Evolutionary conservation across 192 early-diverging fungal species (phyloP), one percentile per base, ranked within the genome.

Genomic region (Rhizophagus sp.): DNA sequence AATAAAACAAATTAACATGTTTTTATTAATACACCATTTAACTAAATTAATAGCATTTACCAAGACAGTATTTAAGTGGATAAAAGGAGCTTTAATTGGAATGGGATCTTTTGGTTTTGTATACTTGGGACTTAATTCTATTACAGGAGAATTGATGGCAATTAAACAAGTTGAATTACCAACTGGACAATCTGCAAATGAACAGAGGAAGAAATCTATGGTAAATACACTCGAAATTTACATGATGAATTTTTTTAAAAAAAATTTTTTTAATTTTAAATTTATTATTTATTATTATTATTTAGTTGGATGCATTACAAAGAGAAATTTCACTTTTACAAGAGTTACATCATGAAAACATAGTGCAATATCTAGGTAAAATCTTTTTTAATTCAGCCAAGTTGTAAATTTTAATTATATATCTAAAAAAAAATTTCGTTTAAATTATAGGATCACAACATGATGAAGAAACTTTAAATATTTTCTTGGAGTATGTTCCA

Each of bases 401-500:
- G 3, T 36, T 36, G 36, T 36, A 36, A 36, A 36, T 36, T 36
- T 36, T 36, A 36, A 36, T 36, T 36, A 36, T 36, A 36, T 36
- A 36, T 36, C 36, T 36, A 36, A 36, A 36, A 36, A 36, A 10
- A 57, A 30, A 30, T 1, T 73, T 22, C 4, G 25, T 88, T 79
- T 57, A 84, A 80, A 77, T 81, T 81, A 39, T 85, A 92, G 91
- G 93, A 52, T 93, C 95, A 62, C 90, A 98, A 84, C 86, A 92
- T 62, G 89, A 94, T 65, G 91, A 93, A 25, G 83, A 85, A 30
- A 87, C 88, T 69, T 87, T 98, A 76, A 96, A 94, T 81, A 97
- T 99, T 67, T 99, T 98, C 78, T 83, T 99, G 44, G 97, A 99
- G 80, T 99, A 99, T 83, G 96, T 99, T 13, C 94, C 97, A 62